Base-by-base conservation (phyloP, 140 eudicot species). In the Ambrosia hybrid region DNA sequence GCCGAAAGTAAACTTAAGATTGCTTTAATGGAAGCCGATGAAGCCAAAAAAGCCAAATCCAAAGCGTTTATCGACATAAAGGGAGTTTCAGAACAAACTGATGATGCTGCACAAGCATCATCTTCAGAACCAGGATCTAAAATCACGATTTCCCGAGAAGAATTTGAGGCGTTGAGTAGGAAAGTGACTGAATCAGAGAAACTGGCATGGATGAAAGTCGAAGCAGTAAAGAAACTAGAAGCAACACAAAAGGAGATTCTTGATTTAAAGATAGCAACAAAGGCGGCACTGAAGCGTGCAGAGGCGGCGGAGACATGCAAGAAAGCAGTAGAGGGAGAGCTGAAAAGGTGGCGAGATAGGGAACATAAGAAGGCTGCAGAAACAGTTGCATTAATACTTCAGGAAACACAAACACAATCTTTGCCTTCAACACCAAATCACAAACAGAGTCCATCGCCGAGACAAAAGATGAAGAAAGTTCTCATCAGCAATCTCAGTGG, bases 291-390 rank as follows among this genome's bases (percentile, higher is more conserved):
- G 76, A 94, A 81, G 83, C 83, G 74, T 76, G 96, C 96, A 21
- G 94, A 88, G 78, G 84, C 72, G 88, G 90, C 97, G 0, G 96
- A 88, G 76, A 89, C 97, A 2, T 96, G 96, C 45, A 84, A 73
- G 75, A 94, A 82, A 70, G 97, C 97, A 16, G 95, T 84, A 59
- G 96, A 94, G 71, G 89, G 96, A n/a, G 99, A 94, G 80, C 87
- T 90, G 2, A 77, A 86, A 53, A 84, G 88, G 80, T 88, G 97
- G 97, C 72, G 96, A 1, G 97, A 94, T 38, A 85, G 79, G 14
- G 97, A 90, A 71, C 85, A 86, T 62, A 94, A 94, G 88, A 94
- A 88, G 76, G 96, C 95, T 21, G 96, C 82, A 26, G 98, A 92
- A 68, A 78, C 96, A 46, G 97, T 93, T 2, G 77, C 97, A 3